Evolutionary conservation across 495 filamentous ascomycete species (phyloP).

Genomic region (Neurospora terricola): DNA sequence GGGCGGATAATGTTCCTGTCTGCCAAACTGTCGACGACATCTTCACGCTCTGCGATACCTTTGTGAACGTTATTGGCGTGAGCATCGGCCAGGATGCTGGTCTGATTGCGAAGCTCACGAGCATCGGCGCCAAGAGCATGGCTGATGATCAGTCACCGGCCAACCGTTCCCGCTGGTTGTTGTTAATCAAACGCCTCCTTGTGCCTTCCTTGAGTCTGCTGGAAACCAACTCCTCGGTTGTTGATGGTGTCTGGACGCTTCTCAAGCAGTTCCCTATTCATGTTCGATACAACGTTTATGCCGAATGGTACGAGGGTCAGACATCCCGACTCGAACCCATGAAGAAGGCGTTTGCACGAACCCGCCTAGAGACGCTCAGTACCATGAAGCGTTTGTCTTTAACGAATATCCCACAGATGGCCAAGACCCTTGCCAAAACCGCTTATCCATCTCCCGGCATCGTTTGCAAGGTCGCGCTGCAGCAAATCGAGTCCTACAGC

Average conservation of each 20-base stretch:
- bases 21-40: constrained; percentile 88
- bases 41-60: constrained; percentile 73
- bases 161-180: constrained; percentile 66
- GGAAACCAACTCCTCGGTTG: constrained; percentile 69
- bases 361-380: constrained; percentile 65
- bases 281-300: constrained; percentile 78
- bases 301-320: constrained; percentile 77
- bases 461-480: constrained; percentile 77
- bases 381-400: constrained; percentile 77
- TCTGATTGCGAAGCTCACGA: constrained; percentile 67
- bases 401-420: constrained; percentile 76
- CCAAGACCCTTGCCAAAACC: constrained; percentile 75
- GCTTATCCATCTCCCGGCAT: constrained; percentile 81
- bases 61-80: constrained; percentile 75
- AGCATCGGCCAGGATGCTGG: constrained; percentile 76
- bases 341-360: constrained; percentile 63
- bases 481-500: constrained; percentile 81
- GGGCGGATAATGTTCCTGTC: constrained; percentile 84
- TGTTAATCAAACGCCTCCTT: constrained; percentile 70
- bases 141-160: constrained; percentile 53
- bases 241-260: constrained; percentile 75
- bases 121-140: constrained; percentile 72
- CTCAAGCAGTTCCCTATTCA: constrained; percentile 67
- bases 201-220: constrained; percentile 77
- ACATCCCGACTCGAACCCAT: constrained; percentile 71